Base-by-base conservation (phyloP, 345 rosid species). In the Alliaria petiolata region DNA sequence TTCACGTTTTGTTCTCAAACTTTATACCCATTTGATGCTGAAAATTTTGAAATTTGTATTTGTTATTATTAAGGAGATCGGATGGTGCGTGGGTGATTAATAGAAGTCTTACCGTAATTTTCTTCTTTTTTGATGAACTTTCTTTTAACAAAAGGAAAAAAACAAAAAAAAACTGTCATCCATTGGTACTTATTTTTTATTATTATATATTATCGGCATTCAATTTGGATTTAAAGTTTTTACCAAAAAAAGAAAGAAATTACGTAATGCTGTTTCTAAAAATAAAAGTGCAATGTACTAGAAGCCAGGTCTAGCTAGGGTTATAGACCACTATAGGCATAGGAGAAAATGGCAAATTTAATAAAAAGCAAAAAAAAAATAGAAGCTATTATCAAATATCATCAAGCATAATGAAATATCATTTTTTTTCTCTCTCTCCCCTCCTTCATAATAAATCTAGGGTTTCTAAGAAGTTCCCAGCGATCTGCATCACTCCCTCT, bases 231-330 rank as follows among this genome's bases (percentile, higher is more conserved):
- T 25, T 3, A 2, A 45, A 17, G 26, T 7, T 54, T 60, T 82
- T 89, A 72, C 95, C 81, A 82, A 86, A 86, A 86, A 82, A 82
- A 89, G 95, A 82, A 89, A 85, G 79, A 69, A 81, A 73, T 76
- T 75, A 70, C 80, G 86, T 86, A 81, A 86, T 80, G 71, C 69
- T 42, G 4, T 17, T 43, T 58, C 54, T 17, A 71, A 14, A 66
- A 67, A 13, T 62, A 35, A 36, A 75, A 54, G 47, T 49, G 11
- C 25, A 20, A 22, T 51, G 19, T 42, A 63, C 30, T 20, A 3
- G 13, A 9, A 38, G 54, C 4, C 62, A 34, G 75, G 65, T 55
- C 22, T 54, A 52, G 35, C 64, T 82, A 79, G 77, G 78, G 55
- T 71, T 69, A 39, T 64, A 54, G 69, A 58, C 67, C 58, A 59